Evolutionary conservation across 169 alveolate genomes (phyloP).

Genomic region (Plasmodium billcollinsi): DNA sequence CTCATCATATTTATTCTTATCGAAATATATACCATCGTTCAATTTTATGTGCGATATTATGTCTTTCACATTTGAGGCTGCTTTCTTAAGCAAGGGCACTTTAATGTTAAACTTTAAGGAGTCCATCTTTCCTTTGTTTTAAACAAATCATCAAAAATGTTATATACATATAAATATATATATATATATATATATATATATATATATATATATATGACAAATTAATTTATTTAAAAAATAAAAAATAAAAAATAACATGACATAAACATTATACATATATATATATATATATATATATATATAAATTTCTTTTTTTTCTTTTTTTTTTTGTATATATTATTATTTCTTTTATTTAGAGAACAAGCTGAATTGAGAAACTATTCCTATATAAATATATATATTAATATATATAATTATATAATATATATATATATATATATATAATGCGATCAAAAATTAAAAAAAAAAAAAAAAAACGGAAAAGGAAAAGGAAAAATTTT

Average conservation of each 20-base stretch:
- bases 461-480: too few relatives aligned
- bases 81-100: slow-evolving; percentile 77
- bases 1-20: slow-evolving; percentile 42
- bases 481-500: too few relatives aligned
- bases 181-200: background rate
- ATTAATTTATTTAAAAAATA: background rate
- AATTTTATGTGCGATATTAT: slow-evolving; percentile 60
- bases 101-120: slow-evolving; percentile 13
- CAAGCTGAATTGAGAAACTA: too few relatives aligned
- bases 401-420: too few relatives aligned
- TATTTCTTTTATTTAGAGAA: too few relatives aligned
- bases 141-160: background rate
- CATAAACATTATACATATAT: background rate
- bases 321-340: too few relatives aligned
- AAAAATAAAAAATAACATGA: background rate
- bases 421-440: too few relatives aligned
- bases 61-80: slow-evolving; percentile 77
- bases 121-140: slow-evolving; percentile 15
- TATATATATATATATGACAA: background rate
- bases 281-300: too few relatives aligned
- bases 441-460: too few relatives aligned
- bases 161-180: background rate
- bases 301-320: too few relatives aligned
- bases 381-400: too few relatives aligned
- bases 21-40: slow-evolving; percentile 76